Conservation (phyloP, 805 yeast species). For the Torulaspora quercuum region DNA sequence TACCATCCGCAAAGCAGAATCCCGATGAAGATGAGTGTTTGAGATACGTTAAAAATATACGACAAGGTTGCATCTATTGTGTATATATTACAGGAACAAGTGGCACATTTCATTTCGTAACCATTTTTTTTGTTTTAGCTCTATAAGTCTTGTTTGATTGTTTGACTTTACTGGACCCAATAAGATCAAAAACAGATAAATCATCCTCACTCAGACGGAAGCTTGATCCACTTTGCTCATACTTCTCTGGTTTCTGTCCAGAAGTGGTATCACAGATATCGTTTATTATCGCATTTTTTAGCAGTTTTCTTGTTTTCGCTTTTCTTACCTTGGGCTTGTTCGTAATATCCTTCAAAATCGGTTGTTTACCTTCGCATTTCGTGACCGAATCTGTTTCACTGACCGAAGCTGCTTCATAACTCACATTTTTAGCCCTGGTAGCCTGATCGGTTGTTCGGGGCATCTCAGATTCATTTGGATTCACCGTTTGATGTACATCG, state of each 20-base stretch:
- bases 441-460: background rate
- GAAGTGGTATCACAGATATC: constrained; percentile 29
- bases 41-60: constrained; percentile 23
- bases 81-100: background rate
- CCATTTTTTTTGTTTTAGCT: constrained; percentile 16
- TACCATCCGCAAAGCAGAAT: constrained; percentile 82
- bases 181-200: constrained; percentile 43
- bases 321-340: constrained; percentile 18
- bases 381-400: too few species aligned
- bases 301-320: constrained; percentile 25
- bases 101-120: constrained; percentile 3
- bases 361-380: constrained; percentile 2
- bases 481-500: too few species aligned
- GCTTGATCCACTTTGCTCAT: constrained; percentile 17
- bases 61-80: background rate
- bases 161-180: constrained; percentile 28
- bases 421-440: background rate
- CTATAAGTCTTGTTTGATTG: constrained; percentile 28
- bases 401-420: background rate
- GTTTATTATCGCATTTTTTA: constrained; percentile 33
- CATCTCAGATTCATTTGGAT: too few species aligned
- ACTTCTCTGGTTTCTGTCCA: too few species aligned
- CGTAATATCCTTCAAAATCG: constrained; percentile 20
- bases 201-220: constrained; percentile 35
- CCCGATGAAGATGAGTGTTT: constrained; percentile 97